phyloP scores from a whole-genome alignment of 225 moss, liverwort and hornwort genomes.

The Anthoceros angustus region DNA sequence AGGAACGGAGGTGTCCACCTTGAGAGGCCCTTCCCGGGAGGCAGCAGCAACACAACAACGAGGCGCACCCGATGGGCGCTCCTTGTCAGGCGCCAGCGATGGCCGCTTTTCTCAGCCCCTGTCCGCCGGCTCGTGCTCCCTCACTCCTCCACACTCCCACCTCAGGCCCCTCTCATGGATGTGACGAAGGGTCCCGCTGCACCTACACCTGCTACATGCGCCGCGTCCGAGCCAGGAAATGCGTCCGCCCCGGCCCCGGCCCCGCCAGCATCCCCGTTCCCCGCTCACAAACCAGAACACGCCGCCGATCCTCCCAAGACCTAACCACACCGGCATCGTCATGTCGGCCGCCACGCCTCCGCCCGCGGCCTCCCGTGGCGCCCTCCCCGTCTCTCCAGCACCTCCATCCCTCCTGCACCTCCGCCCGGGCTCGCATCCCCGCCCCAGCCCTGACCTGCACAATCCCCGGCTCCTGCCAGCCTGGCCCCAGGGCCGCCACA shows the following conservation, averaged over 20 bases:
- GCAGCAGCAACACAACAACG: background rate
- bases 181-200: background rate
- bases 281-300: background rate
- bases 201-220: background rate
- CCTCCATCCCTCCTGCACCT: background rate
- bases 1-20: background rate
- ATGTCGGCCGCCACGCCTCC: background rate
- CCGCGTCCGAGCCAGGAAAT: no score
- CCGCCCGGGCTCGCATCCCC: background rate
- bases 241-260: no score
- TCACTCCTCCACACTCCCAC: background rate
- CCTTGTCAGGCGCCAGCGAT: conserved; percentile 4
- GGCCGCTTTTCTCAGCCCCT: background rate
- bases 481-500: no score
- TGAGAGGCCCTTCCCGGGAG: background rate
- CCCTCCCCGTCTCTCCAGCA: background rate
- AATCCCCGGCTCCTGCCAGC: no score
- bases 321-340: conserved; percentile 1
- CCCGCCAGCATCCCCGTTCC: background rate
- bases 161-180: background rate
- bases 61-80: conserved; percentile 3
- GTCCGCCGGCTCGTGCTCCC: background rate
- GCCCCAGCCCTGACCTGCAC: background rate
- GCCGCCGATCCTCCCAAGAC: background rate
- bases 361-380: background rate